Conservation (phyloP, 2,329 filamentous ascomycete species). For the Tolypocladium ophioglossoides region DNA sequence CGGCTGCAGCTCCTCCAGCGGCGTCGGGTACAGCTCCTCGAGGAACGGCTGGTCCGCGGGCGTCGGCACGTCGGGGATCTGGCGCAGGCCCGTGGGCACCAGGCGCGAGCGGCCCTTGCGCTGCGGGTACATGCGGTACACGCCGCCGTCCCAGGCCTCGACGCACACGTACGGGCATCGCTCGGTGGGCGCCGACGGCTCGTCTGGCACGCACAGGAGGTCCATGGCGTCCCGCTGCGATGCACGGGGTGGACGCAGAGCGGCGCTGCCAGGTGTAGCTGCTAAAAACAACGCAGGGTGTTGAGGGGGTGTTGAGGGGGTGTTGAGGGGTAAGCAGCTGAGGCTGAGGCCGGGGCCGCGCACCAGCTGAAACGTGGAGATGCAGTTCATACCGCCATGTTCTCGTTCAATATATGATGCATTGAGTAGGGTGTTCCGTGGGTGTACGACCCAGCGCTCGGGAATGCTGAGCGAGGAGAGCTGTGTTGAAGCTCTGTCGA, state of each 20-base stretch:
- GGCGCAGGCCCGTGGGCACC: conserved; percentile 4
- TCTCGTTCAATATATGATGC: too few relatives aligned
- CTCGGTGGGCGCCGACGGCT: conserved; percentile 6
- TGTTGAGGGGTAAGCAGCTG: too few relatives aligned
- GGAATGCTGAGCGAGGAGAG: too few relatives aligned
- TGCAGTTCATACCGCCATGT: too few relatives aligned
- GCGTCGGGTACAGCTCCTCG: conserved; percentile 9
- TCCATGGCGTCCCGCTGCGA: conserved; percentile 7
- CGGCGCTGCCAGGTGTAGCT: neutral
- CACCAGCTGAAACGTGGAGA: too few relatives aligned
- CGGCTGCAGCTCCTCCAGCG: conserved; percentile 10
- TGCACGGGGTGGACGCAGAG: too few relatives aligned
- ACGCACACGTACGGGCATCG: conserved; percentile 12
- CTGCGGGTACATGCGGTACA: conserved; percentile 14
- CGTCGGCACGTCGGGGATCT: neutral
- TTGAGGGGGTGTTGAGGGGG: too few relatives aligned
- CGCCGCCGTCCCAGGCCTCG: conserved; percentile 14
- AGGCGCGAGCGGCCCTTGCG: conserved; percentile 7
- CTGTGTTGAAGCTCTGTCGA: too few relatives aligned
- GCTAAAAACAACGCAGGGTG: neutral
- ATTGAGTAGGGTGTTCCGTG: too few relatives aligned
- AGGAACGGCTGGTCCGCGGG: conserved; percentile 3
- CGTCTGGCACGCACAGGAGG: conserved; percentile 8
- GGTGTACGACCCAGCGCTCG: too few relatives aligned
- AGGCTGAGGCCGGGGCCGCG: too few relatives aligned